These are phyloP conservation scores for Magnusiomyces fungicola DNA, from an alignment of 1,139 yeast species.

Conservation along the genomic window DNA sequence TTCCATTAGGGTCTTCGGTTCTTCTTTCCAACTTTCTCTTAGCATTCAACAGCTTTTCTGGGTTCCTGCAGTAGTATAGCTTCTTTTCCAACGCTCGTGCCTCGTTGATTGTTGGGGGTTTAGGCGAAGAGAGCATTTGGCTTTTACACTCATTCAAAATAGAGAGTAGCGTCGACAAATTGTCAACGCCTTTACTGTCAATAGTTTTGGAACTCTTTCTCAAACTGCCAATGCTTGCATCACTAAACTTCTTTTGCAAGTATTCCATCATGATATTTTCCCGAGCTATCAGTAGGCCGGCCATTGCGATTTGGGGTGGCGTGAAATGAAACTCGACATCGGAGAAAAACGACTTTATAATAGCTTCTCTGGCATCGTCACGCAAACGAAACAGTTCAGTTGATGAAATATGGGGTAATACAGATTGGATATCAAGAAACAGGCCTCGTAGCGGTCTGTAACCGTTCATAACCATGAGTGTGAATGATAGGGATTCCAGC, in stretches of 20 bases:
- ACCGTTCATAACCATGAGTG: constrained; percentile 82
- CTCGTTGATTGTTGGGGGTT: constrained; percentile 23
- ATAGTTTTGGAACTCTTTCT: constrained; percentile 8
- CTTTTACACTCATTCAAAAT: constrained; percentile 22
- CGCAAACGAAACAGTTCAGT: constrained; percentile 37
- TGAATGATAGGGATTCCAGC: constrained; percentile 66
- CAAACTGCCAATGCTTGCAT: background rate
- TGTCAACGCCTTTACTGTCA: constrained; percentile 12
- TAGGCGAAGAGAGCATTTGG: constrained; percentile 16
- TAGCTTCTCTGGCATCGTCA: constrained; percentile 58
- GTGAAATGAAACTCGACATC: constrained; percentile 73
- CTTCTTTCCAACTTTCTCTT: constrained; percentile 12
- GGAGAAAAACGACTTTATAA: constrained; percentile 60
- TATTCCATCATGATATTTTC: constrained; percentile 59
- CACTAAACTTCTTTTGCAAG: constrained; percentile 47
- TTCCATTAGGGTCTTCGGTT: background rate
- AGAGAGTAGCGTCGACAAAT: constrained; percentile 14
- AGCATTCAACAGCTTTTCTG: constrained; percentile 18
- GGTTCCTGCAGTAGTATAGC: constrained; percentile 27
- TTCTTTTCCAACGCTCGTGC: constrained; percentile 31
- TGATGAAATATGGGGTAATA: constrained; percentile 31
- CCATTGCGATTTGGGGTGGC: constrained; percentile 93
- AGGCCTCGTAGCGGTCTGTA: constrained; percentile 85
- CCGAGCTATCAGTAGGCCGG: constrained; percentile 66
- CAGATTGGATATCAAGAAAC: constrained; percentile 76